phyloP scores from a whole-genome alignment of 139 green algal genomes.

The Tetraselmis striata region DNA sequence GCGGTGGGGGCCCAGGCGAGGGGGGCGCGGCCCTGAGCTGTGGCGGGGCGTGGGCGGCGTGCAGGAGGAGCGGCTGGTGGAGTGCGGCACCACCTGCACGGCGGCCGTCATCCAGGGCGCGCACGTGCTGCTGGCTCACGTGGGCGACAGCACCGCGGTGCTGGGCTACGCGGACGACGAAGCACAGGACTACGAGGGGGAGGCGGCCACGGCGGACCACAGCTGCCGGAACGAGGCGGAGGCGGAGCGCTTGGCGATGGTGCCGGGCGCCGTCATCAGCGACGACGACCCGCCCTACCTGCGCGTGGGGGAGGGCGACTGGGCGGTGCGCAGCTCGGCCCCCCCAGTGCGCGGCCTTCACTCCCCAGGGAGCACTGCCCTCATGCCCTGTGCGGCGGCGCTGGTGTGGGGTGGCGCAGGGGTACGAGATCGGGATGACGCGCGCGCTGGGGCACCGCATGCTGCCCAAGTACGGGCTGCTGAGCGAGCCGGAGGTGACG shows the following conservation, averaged over 20 bases:
- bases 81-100: slow-evolving; percentile 61
- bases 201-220: slow-evolving; percentile 22
- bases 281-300: slow-evolving; percentile 29
- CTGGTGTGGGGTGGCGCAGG: neutral
- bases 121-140: slow-evolving; percentile 42
- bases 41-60: neutral
- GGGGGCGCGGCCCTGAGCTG: no score
- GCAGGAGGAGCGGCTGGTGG: slow-evolving; percentile 28
- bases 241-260: slow-evolving; percentile 7
- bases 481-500: slow-evolving; percentile 26
- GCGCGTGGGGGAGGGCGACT: slow-evolving; percentile 29
- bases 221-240: slow-evolving; percentile 22
- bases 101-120: slow-evolving; percentile 45
- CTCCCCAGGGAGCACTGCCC: no score
- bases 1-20: no score
- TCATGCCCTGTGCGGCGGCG: no score
- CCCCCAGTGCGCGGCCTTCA: no score
- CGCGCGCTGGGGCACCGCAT: slow-evolving; percentile 47
- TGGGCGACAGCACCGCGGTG: slow-evolving; percentile 53
- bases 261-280: neutral
- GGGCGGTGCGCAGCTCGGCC: slow-evolving; percentile 3
- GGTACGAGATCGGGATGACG: slow-evolving; percentile 60
- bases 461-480: slow-evolving; percentile 25
- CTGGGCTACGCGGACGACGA: slow-evolving; percentile 23
- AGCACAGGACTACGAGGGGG: neutral